Base-by-base conservation (phyloP, 306 rosid species). In the Quercus gilva region DNA sequence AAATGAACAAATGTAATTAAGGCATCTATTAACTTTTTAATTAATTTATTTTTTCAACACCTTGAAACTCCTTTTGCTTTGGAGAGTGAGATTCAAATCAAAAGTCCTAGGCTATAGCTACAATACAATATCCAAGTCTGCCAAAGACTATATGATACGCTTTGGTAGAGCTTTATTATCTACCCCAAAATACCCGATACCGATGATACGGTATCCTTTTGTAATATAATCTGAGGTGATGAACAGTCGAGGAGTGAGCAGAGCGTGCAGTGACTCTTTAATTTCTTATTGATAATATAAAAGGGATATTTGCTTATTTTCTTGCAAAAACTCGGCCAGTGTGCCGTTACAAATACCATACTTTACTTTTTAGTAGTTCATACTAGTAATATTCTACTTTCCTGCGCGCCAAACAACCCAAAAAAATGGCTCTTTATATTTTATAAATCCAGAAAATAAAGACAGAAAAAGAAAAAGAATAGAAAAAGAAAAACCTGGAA, bases 351-450 rank as follows among this genome's bases (percentile, higher is more conserved):
- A 41, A 41, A 41, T 41, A 8, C 45, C 12, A 53, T 55, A 59
- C 69, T n/a, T 78, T 26, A 63, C 41, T 21, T 59, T 3, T 12
- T 28, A 28, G 37, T 41, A 41, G 45, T 8, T 37, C 45, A 37
- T 37, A 41, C 12, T 8, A 41, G 45, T 41, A 41, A 63, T 63
- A 15, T 63, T 14, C 43, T 9, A 17, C 79, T 82, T 85, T 78
- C 83, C 76, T 71, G 88, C 79, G 84, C 86, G 88, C 85, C 84
- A 85, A 85, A 77, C 80, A 41, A 52, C 29, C 59, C 33, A 31
- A 31, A 25, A 43, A 55, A 43, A 18, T 23, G 15, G 0, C 17
- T 49, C 26, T 20, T 76, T 49, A 49, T 41, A 8, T 41, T 26
- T 19, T 60, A 29, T 28, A 52, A 18, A n/a, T 75, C 49, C n/a